A percentile compares a stretch with the other conserved stretches of the same genome.
These are phyloP conservation scores for Mallotus repandus DNA, from an alignment of 441 rosid genomes.

Conservation along the genomic window DNA sequence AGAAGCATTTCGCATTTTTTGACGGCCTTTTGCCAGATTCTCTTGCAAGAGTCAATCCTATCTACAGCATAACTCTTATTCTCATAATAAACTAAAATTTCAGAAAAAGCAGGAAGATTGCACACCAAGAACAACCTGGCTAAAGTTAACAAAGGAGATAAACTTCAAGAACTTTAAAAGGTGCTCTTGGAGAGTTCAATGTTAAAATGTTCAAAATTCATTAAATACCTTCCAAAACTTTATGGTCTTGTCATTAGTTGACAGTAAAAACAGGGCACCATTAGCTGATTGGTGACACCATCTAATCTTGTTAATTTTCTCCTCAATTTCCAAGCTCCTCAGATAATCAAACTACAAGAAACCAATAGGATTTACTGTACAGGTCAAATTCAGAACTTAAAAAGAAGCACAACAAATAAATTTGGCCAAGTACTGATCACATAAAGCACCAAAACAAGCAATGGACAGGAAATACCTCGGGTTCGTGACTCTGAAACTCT, in stretches of 20 bases:
- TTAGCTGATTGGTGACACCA: conserved; percentile 86
- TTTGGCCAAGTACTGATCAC: neutral
- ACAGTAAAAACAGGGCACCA: conserved; percentile 80
- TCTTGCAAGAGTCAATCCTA: no score
- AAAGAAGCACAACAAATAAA: conserved; percentile 12
- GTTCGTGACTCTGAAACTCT: conserved; percentile 98
- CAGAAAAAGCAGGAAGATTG: neutral
- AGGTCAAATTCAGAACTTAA: neutral
- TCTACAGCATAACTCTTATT: neutral
- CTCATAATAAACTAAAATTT: neutral
- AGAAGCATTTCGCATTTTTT: neutral
- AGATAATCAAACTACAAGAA: conserved; percentile 83
- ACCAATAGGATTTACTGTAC: conserved; percentile 11
- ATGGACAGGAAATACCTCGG: conserved; percentile 57
- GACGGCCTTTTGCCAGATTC: neutral
- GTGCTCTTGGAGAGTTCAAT: neutral
- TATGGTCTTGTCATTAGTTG: conserved; percentile 92
- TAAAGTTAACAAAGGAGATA: neutral
- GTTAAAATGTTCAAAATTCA: neutral
- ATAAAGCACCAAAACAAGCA: conserved; percentile 13
- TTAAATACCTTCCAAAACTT: conserved; percentile 82
- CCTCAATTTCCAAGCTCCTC: conserved; percentile 98
- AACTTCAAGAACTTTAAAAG: conserved; percentile 1
- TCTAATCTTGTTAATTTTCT: conserved; percentile 92
- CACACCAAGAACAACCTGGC: neutral